Percentiles rank a stretch among this genome's conserved stretches.
Evolutionary conservation across 148 eudicot genomes (phyloP).

Genomic region (Limonium bicolor): DNA sequence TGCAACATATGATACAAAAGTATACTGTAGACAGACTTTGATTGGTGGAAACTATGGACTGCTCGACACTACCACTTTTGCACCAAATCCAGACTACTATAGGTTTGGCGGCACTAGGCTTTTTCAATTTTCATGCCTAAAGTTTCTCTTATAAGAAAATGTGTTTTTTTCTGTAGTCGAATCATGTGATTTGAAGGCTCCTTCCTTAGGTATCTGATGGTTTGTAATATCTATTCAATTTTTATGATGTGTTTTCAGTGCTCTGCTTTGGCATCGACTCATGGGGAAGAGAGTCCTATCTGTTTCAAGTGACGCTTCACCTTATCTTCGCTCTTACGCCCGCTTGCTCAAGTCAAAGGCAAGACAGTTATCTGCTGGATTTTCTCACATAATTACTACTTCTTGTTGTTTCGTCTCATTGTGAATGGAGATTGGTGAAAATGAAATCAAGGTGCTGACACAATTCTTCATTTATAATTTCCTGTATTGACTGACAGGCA

Average conservation of each 20-base stretch:
- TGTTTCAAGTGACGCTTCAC: slow-evolving; percentile 30
- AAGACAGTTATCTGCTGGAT: not conserved
- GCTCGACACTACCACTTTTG: slow-evolving; percentile 43
- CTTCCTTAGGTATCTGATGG: too few relatives aligned
- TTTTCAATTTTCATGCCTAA: not conserved
- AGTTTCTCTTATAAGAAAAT: not conserved
- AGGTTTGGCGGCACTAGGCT: slow-evolving; percentile 16
- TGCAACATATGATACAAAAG: slow-evolving; percentile 60
- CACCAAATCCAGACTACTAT: slow-evolving; percentile 82
- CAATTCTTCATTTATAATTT: too few relatives aligned
- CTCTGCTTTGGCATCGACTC: slow-evolving; percentile 68
- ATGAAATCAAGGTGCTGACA: not conserved
- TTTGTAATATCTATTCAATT: not conserved
- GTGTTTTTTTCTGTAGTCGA: not conserved
- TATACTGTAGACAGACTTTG: slow-evolving; percentile 69
- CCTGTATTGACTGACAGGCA: slow-evolving; percentile 23
- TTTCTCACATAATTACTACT: not conserved
- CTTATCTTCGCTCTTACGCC: slow-evolving; percentile 56
- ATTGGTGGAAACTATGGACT: slow-evolving; percentile 88
- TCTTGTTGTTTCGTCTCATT: not conserved
- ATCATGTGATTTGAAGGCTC: not conserved
- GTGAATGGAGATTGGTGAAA: not conserved
- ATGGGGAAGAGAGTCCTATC: slow-evolving; percentile 79
- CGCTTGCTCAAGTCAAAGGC: slow-evolving; percentile 66
- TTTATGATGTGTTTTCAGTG: slow-evolving; percentile 21